Conservation (phyloP, 2,329 filamentous ascomycete genomes). For the Fusarium setosum region DNA sequence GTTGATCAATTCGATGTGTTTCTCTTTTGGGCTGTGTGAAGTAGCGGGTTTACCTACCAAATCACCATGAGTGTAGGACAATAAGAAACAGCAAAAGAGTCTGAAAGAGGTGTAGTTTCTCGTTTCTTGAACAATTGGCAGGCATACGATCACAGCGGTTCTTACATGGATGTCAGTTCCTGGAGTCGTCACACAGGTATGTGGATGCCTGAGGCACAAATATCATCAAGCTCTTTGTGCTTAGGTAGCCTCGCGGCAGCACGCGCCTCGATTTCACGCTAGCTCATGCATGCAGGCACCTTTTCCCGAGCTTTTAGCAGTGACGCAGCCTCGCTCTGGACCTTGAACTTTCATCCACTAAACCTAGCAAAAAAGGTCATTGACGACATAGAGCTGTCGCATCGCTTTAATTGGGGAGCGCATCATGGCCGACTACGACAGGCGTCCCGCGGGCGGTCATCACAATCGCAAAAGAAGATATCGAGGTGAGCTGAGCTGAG, state of each 20-base stretch:
- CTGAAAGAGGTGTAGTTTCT: too few species aligned
- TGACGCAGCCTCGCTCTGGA: slow-evolving; percentile 34
- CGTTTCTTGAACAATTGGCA: too few species aligned
- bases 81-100: too few species aligned
- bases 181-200: too few species aligned
- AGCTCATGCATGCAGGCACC: slow-evolving; percentile 34
- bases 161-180: too few species aligned
- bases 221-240: background rate
- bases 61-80: background rate
- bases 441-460: slow-evolving; percentile 63
- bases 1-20: slow-evolving; percentile 25
- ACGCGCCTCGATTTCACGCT: slow-evolving; percentile 26
- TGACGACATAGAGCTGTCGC: slow-evolving; percentile 5
- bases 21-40: background rate
- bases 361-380: slow-evolving; percentile 10
- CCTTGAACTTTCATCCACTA: slow-evolving; percentile 21
- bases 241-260: slow-evolving; percentile 29
- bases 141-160: too few species aligned
- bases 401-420: slow-evolving; percentile 21
- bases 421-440: slow-evolving; percentile 67
- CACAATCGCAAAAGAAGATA: slow-evolving; percentile 81
- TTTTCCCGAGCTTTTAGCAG: slow-evolving; percentile 39
- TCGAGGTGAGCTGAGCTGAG: slow-evolving; percentile 68
- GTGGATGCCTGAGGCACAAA: slow-evolving; percentile 36
- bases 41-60: background rate